phyloP scores from a whole-genome alignment of 2,329 filamentous ascomycete genomes.

The Phyllosticta ampelicida region DNA sequence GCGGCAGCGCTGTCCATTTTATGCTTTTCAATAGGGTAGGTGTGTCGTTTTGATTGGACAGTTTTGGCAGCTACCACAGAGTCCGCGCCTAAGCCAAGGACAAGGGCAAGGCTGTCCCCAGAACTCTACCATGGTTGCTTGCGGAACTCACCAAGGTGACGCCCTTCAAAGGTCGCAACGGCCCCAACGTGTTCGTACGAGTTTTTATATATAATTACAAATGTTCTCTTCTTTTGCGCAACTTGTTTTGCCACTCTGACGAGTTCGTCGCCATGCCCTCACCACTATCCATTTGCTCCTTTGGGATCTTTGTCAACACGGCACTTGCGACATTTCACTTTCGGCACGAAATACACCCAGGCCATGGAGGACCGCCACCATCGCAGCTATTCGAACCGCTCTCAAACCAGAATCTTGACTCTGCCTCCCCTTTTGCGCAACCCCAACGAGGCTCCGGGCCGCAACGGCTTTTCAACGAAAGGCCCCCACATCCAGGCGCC shows the following conservation, averaged over 20 bases:
- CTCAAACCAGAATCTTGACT: background rate
- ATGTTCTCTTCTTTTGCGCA: background rate
- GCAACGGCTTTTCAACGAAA: background rate
- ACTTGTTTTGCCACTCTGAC: background rate
- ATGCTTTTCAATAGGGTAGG: background rate
- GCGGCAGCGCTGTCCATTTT: background rate
- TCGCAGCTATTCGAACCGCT: background rate
- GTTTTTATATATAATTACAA: background rate
- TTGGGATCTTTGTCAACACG: background rate
- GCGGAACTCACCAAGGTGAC: background rate
- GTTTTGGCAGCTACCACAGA: background rate
- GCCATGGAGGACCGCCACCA: slow-evolving; percentile 5
- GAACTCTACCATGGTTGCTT: background rate
- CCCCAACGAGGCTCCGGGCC: background rate
- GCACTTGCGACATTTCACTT: background rate
- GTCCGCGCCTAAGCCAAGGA: background rate
- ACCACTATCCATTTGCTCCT: background rate
- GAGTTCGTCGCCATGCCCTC: background rate
- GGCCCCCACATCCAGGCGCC: background rate
- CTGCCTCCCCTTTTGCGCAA: background rate
- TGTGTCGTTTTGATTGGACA: background rate
- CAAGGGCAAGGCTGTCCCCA: background rate
- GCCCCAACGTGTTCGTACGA: background rate
- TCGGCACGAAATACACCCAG: background rate
- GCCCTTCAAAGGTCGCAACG: background rate